Percentiles rank a stretch among this genome's conserved stretches.
Evolutionary conservation across 2,329 filamentous ascomycete genomes (phyloP).

Genomic region (Stemphylium vesicarium): DNA sequence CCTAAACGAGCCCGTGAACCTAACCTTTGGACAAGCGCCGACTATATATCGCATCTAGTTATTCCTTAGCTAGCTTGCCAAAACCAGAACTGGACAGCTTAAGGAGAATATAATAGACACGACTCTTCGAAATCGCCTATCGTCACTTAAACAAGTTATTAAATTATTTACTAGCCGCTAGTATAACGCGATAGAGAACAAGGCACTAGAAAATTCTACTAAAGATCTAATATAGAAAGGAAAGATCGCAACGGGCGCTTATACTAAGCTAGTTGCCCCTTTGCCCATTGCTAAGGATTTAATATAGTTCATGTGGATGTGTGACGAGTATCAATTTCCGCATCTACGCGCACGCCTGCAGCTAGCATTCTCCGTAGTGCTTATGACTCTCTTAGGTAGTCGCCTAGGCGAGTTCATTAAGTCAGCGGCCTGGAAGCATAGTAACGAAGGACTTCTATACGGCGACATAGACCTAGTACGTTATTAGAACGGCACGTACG

Average conservation of each 20-base stretch:
- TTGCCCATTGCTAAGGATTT: conserved; percentile 9
- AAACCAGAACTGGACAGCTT: conserved; percentile 5
- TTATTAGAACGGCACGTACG: neutral
- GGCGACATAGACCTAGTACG: conserved; percentile 3
- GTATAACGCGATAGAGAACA: conserved; percentile 10
- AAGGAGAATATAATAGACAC: conserved; percentile 15
- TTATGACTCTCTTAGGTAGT: neutral
- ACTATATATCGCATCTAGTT: conserved; percentile 2
- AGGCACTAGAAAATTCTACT: conserved; percentile 1
- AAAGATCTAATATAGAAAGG: neutral
- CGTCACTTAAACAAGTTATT: conserved; percentile 13
- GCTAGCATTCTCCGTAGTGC: conserved; percentile 7
- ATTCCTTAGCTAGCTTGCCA: conserved; percentile 10
- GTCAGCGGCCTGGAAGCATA: conserved; percentile 1
- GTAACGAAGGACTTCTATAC: conserved; percentile 10
- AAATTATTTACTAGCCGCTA: conserved; percentile 9
- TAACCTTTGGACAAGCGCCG: neutral
- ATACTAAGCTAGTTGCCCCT: conserved; percentile 9
- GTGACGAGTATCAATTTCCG: conserved; percentile 11
- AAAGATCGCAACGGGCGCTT: conserved; percentile 4
- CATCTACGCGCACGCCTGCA: conserved; percentile 10
- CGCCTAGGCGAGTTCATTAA: conserved; percentile 8
- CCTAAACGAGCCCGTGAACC: neutral
- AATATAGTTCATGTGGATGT: conserved; percentile 10
- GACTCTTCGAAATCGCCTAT: conserved; percentile 10